A percentile compares a stretch with the other conserved stretches of the same genome.
phyloP scores from a whole-genome alignment of 1,139 yeast species.

The Magnusiomyces fungicola region DNA sequence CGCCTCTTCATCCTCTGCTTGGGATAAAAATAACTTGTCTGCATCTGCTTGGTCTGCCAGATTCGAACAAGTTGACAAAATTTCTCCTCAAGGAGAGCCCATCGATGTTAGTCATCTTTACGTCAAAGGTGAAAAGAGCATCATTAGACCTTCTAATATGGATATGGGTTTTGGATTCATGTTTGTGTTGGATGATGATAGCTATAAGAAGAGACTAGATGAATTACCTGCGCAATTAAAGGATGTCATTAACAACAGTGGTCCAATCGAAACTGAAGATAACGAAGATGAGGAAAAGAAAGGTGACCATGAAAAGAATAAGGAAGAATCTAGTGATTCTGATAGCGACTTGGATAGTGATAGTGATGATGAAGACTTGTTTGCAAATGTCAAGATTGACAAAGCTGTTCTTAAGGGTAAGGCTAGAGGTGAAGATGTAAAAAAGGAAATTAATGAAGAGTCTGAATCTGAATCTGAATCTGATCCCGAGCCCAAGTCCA shows the following conservation, averaged over 20 bases:
- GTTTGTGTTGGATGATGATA: constrained; percentile 54
- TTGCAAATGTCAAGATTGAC: constrained; percentile 17
- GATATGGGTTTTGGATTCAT: constrained; percentile 86
- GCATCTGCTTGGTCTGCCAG: constrained; percentile 74
- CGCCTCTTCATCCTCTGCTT: constrained; percentile 69
- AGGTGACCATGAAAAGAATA: constrained; percentile 14
- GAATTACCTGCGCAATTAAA: constrained; percentile 27
- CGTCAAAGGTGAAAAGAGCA: constrained; percentile 49
- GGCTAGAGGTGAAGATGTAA: constrained; percentile 10
- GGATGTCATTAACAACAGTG: constrained; percentile 16
- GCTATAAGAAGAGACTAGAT: constrained; percentile 32
- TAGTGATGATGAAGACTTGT: constrained; percentile 22
- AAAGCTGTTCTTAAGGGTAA: constrained; percentile 16
- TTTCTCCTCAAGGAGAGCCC: constrained; percentile 50
- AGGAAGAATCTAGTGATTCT: constrained; percentile 8
- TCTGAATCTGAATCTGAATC: neutral
- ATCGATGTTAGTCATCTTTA: constrained; percentile 54
- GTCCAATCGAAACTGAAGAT: constrained; percentile 17
- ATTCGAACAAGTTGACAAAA: constrained; percentile 59
- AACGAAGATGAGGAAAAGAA: constrained; percentile 9
- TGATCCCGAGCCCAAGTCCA: neutral
- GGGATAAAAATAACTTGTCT: constrained; percentile 77
- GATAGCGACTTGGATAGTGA: constrained; percentile 20
- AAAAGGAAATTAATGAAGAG: constrained; percentile 12
- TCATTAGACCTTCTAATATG: constrained; percentile 72